Base-by-base conservation (phyloP, 768 basidiomycete genomes). In the Neoboletus magnificus region DNA sequence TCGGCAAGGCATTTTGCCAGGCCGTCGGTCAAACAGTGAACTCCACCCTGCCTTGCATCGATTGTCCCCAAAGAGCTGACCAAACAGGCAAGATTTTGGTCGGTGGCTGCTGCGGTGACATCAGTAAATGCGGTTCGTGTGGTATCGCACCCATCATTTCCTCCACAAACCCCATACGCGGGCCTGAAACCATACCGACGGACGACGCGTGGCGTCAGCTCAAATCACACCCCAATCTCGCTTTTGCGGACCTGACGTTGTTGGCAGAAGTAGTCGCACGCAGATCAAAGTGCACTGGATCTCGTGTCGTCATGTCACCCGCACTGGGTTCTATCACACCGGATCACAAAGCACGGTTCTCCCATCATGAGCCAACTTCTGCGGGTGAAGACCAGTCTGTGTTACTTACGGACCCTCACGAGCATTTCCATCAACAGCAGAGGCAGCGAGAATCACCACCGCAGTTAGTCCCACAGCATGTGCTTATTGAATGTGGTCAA, bases 201-300 rank as follows among this genome's bases (percentile, higher is more conserved):
- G 87, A 86, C 66, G 84, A 86, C 53, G 91, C 91, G 9, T 94
- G 92, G 89, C 82, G 81, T 29, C 85, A 85, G 60, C 77, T 95
- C 58, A 93, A 93, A 72, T 82, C 84, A 12, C 93, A 96, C 71
- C 93, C 93, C 2, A 94, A 93, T 62, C 86, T 90, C 50, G 82
- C 85, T 30, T 93, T 93, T 67, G 83, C 90, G 15, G 91, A 95
- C 72, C 76, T 96, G 50, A 74, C 83, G 3, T 77, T 96, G 50
- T 81, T 96, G 42, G 93, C 93, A 3, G 91, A 92, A 49, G 93
- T 96, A 40, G 92, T 95, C 40, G 86, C 90, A 9, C 88, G 91
- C 52, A 79, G 87, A 49, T 86, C 91, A 41, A 85, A 82, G 67
- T 93, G 91, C 66, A 81, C 78, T 2, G 89, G 89, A 18, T 86